These are phyloP conservation scores for Cladophialophora bantiana DNA, from an alignment of 2,329 filamentous ascomycete species.

Conservation along the genomic window DNA sequence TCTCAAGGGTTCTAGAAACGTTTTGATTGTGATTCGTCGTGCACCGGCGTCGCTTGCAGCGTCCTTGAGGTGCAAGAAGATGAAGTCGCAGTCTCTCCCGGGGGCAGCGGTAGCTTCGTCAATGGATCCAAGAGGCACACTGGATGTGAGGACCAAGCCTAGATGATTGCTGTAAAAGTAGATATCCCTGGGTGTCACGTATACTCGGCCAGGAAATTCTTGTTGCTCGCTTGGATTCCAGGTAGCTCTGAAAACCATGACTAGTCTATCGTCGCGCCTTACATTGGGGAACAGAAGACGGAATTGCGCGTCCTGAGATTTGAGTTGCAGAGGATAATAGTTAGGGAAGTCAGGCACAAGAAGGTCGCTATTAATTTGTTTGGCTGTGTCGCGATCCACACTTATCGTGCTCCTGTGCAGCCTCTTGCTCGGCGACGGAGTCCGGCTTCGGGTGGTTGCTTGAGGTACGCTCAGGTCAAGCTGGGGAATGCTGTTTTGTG, in stretches of 20 bases:
- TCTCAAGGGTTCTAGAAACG: constrained; percentile 85
- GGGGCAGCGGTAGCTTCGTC: constrained; percentile 88
- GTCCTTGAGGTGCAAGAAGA: constrained; percentile 81
- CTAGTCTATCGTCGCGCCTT: constrained; percentile 77
- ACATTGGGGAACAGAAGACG: constrained; percentile 86
- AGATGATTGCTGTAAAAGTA: constrained; percentile 98
- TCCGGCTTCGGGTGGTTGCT: constrained; percentile 39
- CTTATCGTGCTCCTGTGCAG: constrained; percentile 65
- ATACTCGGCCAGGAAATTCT: constrained; percentile 83
- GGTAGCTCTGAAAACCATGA: constrained; percentile 90
- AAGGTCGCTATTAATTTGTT: constrained; percentile 46
- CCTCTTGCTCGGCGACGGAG: constrained; percentile 42
- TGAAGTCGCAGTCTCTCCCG: constrained; percentile 89
- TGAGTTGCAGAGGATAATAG: constrained; percentile 81
- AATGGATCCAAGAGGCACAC: constrained; percentile 76
- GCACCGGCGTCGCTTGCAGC: constrained; percentile 68
- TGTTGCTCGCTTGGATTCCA: constrained; percentile 81
- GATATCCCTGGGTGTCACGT: constrained; percentile 83
- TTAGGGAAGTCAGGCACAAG: constrained; percentile 64
- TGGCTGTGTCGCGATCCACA: constrained; percentile 55
- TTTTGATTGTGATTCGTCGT: constrained; percentile 83
- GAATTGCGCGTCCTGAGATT: constrained; percentile 91
- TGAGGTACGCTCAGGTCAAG: constrained; percentile 37
- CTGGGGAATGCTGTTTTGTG: constrained; percentile 30
- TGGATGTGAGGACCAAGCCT: constrained; percentile 84